Percentiles rank a stretch among this genome's conserved stretches.
Evolutionary conservation across 176 grass and related monocot species (phyloP).

Genomic region (Bothriochloa decipiens): DNA sequence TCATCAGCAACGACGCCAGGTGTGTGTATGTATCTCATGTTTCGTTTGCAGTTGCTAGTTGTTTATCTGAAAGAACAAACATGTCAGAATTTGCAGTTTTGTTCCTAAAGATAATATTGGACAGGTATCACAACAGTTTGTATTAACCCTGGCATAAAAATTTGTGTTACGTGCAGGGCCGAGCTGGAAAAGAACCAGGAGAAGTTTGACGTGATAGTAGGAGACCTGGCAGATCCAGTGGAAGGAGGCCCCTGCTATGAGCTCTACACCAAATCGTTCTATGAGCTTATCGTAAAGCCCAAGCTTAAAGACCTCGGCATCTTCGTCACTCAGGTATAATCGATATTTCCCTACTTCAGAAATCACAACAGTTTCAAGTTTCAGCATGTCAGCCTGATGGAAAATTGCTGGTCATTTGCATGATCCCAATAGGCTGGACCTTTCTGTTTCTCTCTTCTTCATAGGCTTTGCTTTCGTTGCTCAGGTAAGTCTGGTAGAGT

Average conservation of each 20-base stretch:
- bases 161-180: constrained; percentile 13
- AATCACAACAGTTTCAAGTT: not conserved
- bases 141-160: not conserved
- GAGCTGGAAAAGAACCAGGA: constrained; percentile 69
- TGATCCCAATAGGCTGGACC: constrained; percentile 61
- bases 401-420: not conserved
- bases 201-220: constrained; percentile 71
- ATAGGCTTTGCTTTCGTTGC: too few relatives aligned
- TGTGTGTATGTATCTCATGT: constrained; percentile 23
- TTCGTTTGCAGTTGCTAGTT: not conserved
- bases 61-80: not conserved
- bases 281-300: constrained; percentile 61
- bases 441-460: too few relatives aligned
- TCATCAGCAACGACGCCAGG: constrained; percentile 82
- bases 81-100: too few relatives aligned
- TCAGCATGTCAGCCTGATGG: not conserved
- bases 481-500: too few relatives aligned
- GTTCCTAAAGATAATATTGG: too few relatives aligned
- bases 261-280: constrained; percentile 91
- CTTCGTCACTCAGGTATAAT: constrained; percentile 13
- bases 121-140: too few relatives aligned
- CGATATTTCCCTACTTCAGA: not conserved
- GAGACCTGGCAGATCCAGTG: constrained; percentile 77
- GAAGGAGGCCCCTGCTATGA: constrained; percentile 82
- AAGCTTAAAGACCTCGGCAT: constrained; percentile 63